Base-by-base conservation (phyloP, 2,329 filamentous ascomycete species). In the Talaromyces atroroseus region DNA sequence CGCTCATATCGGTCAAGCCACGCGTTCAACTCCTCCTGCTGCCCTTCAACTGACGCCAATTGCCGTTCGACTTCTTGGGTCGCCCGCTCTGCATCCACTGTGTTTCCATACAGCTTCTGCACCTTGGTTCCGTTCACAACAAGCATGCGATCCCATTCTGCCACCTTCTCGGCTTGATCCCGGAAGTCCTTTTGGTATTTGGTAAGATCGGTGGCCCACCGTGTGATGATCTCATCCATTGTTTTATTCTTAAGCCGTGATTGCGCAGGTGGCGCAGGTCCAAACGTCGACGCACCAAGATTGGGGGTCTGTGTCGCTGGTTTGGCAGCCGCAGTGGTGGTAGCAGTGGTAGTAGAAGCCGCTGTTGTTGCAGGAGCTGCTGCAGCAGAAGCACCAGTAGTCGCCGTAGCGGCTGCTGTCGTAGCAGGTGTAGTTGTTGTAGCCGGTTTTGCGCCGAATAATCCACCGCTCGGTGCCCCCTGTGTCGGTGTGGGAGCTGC, bases 131-230 rank as follows among this genome's bases (percentile, higher is more conserved):
- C 90, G 67, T 99, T 99, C 64, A 95, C 89, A 2, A 97, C 91
- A 14, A 99, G 80, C 70, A 92, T 84, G 57, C 90, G 85, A 71
- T 99, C 94, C 95, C 95, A 99, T 46, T 83, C 81, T 12, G 91
- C 88, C 14, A 97, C 90, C 61, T 91, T 88, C 59, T 86, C 82
- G 4, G 95, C 92, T 71, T 97, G 91, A 34, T 87, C 82, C 69
- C 95, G 91, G 77, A 97, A 99, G 58, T 95, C 90, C 71, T 96
- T 95, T 68, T 97, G 92, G 68, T 99, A 96, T 68, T 95, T 95
- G 53, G 91, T 88, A 50, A 99, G 79, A 68, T 97, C 94, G 0
- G 91, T 90, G 1, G 94, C 94, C 94, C 94, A 99, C 32, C 91
- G 86, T 3, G 90, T 96, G 62, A 99, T 91, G 61, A 99, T 96